These are phyloP conservation scores for Ustilago tritici DNA, from an alignment of 1,284 basidiomycete genomes.

Conservation along the genomic window DNA sequence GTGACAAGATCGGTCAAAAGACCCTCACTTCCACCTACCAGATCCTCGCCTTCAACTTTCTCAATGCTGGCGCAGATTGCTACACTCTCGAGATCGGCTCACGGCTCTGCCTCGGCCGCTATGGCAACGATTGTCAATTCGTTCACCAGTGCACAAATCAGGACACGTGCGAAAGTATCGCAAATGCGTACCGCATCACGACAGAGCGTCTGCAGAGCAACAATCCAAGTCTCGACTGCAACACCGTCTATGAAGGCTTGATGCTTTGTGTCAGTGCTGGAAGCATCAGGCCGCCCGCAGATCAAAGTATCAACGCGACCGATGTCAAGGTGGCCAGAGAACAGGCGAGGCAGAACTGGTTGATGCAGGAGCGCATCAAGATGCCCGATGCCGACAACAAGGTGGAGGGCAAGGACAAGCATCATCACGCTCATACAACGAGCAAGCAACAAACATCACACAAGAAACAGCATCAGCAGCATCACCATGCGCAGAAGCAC, in stretches of 20 bases:
- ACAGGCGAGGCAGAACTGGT: slow-evolving; percentile 32
- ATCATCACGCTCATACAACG: not conserved
- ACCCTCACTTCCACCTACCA: slow-evolving; percentile 81
- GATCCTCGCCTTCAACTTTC: slow-evolving; percentile 76
- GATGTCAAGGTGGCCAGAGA: slow-evolving; percentile 32
- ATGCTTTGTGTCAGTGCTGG: slow-evolving; percentile 60
- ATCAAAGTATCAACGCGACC: slow-evolving; percentile 45
- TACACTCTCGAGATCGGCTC: slow-evolving; percentile 75
- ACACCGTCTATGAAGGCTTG: slow-evolving; percentile 56
- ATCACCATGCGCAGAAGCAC: not conserved
- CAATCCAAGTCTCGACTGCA: slow-evolving; percentile 61
- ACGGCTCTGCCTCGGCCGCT: slow-evolving; percentile 68
- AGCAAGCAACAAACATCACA: not conserved
- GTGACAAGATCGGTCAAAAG: slow-evolving; percentile 78
- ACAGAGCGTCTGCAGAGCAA: slow-evolving; percentile 48
- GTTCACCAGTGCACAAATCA: slow-evolving; percentile 47
- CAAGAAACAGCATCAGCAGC: not conserved
- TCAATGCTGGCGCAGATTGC: slow-evolving; percentile 74
- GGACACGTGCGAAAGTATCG: slow-evolving; percentile 59
- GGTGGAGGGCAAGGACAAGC: not conserved
- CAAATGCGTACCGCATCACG: slow-evolving; percentile 53
- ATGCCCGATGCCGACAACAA: not conserved
- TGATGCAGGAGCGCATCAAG: slow-evolving; percentile 11
- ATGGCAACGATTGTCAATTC: slow-evolving; percentile 65
- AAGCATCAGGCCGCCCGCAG: slow-evolving; percentile 52